A percentile compares a stretch with the other conserved stretches of the same genome.
Conservation (phyloP, 495 filamentous ascomycete genomes). For the Achaetomiella virescens region DNA sequence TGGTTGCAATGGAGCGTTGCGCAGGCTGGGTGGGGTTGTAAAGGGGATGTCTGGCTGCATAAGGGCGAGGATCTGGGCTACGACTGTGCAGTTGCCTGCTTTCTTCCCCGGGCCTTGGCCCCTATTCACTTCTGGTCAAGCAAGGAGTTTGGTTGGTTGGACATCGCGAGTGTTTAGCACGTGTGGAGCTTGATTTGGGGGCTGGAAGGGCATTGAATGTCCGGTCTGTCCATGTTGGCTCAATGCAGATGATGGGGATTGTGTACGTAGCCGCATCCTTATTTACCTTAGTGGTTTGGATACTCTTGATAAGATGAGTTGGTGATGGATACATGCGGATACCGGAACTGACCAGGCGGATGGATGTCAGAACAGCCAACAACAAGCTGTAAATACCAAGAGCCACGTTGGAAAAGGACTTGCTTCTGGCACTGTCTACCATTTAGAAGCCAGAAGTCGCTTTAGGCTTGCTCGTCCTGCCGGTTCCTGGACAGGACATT, state of each 20-base stretch:
- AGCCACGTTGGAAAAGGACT: neutral
- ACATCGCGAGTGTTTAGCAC: neutral
- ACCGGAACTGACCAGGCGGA: too few relatives aligned
- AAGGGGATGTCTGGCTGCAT: too few relatives aligned
- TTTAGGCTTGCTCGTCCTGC: neutral
- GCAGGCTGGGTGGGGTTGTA: neutral
- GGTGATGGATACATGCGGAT: too few relatives aligned
- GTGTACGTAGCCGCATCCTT: neutral
- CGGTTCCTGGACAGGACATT: neutral
- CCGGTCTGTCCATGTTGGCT: neutral
- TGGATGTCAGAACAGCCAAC: neutral
- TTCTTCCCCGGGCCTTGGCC: neutral
- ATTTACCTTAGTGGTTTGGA: neutral
- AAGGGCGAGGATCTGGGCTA: too few relatives aligned
- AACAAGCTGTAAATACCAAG: too few relatives aligned
- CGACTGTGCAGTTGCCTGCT: neutral
- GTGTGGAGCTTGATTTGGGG: neutral
- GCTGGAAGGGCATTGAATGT: neutral
- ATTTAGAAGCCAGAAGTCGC: slow-evolving; percentile 4
- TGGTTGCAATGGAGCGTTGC: neutral
- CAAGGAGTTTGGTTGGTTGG: slow-evolving; percentile 12
- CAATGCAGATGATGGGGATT: neutral
- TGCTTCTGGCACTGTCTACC: neutral
- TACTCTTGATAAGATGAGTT: too few relatives aligned
- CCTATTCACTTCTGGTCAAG: slow-evolving; percentile 1